These are phyloP conservation scores for Ophiostoma sp. DNA, from an alignment of 2,329 filamentous ascomycete species.

Conservation along the genomic window DNA sequence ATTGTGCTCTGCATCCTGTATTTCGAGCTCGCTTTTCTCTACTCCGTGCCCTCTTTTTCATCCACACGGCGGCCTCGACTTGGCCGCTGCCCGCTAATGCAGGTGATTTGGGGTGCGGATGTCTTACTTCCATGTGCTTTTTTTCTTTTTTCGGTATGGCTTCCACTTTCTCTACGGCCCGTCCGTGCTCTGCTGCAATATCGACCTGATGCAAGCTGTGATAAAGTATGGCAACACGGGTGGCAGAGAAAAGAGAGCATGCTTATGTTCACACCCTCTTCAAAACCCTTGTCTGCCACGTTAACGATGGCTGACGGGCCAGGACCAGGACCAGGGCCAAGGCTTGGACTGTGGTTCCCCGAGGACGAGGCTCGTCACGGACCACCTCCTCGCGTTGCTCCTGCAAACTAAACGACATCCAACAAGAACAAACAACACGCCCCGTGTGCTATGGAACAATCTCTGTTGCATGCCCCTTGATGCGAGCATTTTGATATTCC, in stretches of 20 bases:
- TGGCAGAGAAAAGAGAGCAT: neutral
- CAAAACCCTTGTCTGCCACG: neutral
- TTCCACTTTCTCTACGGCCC: neutral
- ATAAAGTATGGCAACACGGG: neutral
- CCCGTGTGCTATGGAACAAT: no score
- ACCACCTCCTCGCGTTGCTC: neutral
- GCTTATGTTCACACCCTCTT: neutral
- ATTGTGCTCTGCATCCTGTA: neutral
- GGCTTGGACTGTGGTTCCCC: no score
- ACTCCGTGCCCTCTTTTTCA: neutral
- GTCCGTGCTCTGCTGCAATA: neutral
- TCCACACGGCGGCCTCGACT: neutral
- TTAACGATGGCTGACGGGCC: neutral
- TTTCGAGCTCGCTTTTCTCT: neutral
- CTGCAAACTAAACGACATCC: neutral
- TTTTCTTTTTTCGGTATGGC: neutral
- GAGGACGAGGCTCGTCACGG: neutral
- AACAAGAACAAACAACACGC: no score
- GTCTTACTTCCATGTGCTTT: conserved; percentile 3
- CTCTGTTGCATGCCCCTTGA: neutral
- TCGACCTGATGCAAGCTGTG: neutral
- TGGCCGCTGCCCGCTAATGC: neutral
- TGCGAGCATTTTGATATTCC: neutral
- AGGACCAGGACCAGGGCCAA: no score
- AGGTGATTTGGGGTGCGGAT: neutral